Evolutionary conservation across 345 rosid species (phyloP).

Genomic region (Rhodomyrtus tomentosa): DNA sequence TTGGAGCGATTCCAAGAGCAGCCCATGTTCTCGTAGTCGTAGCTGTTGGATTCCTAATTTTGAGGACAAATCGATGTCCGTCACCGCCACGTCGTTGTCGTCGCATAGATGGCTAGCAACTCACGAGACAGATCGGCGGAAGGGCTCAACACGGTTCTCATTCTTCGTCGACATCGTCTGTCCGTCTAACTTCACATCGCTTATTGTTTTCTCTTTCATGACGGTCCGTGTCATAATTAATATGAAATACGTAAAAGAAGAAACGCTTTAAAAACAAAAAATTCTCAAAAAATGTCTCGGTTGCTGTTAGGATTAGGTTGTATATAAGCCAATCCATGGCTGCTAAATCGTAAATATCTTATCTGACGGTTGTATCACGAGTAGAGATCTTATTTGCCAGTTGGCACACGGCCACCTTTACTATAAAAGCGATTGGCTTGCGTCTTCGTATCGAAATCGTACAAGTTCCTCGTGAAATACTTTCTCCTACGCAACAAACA

Average conservation of each 20-base stretch:
- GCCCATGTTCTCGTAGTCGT: not conserved
- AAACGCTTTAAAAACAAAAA: not conserved
- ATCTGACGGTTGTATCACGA: not conserved
- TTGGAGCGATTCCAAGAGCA: not conserved
- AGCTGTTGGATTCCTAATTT: not conserved
- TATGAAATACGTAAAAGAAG: not conserved
- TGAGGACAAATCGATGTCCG: not conserved
- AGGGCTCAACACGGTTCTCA: not conserved
- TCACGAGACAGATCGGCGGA: not conserved
- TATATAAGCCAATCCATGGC: not conserved
- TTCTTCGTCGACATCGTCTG: not conserved
- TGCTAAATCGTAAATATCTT: not conserved
- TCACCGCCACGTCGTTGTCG: not conserved
- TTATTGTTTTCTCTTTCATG: not conserved
- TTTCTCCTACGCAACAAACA: not conserved
- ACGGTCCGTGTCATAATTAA: not conserved
- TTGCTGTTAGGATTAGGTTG: not conserved
- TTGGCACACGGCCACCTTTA: not conserved
- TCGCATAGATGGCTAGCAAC: not conserved
- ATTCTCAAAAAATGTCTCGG: not conserved
- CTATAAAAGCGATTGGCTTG: not conserved
- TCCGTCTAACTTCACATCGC: not conserved
- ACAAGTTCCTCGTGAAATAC: not conserved
- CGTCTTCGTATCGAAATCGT: not conserved
- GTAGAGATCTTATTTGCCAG: fast-evolving